Base-by-base conservation (phyloP, 2,329 filamentous ascomycete species). In the Allantophomopsis lycopodina region DNA sequence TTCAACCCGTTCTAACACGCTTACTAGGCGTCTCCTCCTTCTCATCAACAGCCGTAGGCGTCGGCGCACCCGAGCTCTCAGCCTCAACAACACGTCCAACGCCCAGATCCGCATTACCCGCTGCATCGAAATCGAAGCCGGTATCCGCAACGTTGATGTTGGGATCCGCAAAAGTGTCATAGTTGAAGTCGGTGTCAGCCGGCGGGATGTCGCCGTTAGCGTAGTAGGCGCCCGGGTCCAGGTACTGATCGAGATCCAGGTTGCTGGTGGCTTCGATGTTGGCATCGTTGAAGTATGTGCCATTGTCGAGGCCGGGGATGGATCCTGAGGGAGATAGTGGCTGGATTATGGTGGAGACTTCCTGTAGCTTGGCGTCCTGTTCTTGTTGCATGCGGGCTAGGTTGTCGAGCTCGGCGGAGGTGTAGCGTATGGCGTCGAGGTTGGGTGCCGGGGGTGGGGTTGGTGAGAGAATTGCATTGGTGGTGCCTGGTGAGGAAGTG, bases 311-410 rank as follows among this genome's bases (percentile, higher is more conserved):
- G 4, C 83, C 83, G 1, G 85, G 83, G 30, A 94, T 83, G 13
- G 73, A 71, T 4, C 85, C 86, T 0, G 76, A 83, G 0, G 87
- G 87, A 51, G 80, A 88, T 11, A 94, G 68, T 0, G 87, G 87
- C 6, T 83, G 79, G 7, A 95, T 69, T 13, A 86, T 64, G 40
- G 75, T 77, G 38, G 77, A 77, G 8, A 95, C 66, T 42, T 83
- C 76, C 44, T 83, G 75, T 1, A 95, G 81, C 37, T 83, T 81
- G 36, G 71, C 71, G 44, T 82, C 78, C 52, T 94, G 87, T 43
- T 89, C 78, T 17, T 76, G 73, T 54, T 93, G 84, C 51, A 94
- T 66, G 34, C 79, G 79, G 46, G 84, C 76, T 2, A 96, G 68
- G 21, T 82, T 71, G 38, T 91, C 83, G 20, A 95, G 72, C 45